These are phyloP conservation scores for Sphenostylis stenocarpa DNA, from an alignment of 306 rosid species.

Conservation along the genomic window DNA sequence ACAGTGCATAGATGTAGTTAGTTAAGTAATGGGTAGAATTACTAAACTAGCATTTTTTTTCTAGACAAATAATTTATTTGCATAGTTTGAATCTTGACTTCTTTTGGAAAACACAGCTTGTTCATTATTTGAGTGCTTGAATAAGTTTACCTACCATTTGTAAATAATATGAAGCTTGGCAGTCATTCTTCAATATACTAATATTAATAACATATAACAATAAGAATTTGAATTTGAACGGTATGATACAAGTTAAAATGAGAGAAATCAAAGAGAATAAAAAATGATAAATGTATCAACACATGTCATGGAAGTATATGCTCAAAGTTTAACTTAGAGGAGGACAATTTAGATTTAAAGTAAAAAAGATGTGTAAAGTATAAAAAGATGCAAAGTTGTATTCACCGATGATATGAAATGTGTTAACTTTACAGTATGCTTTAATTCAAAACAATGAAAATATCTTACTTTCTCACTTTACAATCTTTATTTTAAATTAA, in stretches of 20 bases:
- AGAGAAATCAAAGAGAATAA: neutral
- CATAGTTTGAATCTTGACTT: neutral
- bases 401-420: neutral
- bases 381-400: neutral
- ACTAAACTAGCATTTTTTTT: neutral
- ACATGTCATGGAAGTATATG: neutral
- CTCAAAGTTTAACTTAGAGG: neutral
- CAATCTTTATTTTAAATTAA: neutral
- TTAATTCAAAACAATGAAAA: neutral
- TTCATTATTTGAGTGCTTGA: neutral
- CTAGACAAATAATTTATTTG: slow-evolving; percentile 10
- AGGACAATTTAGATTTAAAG: neutral
- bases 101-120: neutral
- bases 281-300: neutral
- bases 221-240: neutral
- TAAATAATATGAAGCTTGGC: neutral
- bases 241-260: neutral
- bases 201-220: neutral
- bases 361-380: neutral
- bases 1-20: neutral
- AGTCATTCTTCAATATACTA: neutral
- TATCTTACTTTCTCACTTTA: neutral
- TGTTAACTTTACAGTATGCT: neutral
- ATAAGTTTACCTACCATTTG: neutral
- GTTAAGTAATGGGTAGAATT: neutral